Evolutionary conservation across 371 early-diverging fungal species (phyloP), one percentile per base, ranked within the genome.

Genomic region (Mucor racemosus): DNA sequence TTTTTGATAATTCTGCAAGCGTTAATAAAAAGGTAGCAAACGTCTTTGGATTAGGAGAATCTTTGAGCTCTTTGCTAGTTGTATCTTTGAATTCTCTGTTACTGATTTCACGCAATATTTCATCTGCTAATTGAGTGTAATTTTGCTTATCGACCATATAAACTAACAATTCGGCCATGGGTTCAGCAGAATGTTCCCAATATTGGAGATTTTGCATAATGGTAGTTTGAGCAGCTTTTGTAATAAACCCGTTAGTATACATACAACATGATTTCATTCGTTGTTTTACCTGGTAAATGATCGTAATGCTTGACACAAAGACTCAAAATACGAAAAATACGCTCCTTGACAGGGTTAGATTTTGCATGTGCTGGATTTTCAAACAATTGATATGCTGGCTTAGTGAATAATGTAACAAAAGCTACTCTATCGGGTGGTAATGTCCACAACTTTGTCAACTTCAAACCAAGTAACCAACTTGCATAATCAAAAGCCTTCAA

Each of bases 171-270:
- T 94, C 94, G 0, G 98, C 98, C 91, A 96, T 92, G 15, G 91
- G 84, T 69, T 99, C 97, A 33, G 94, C 86, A 21, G 96, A 85
- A 66, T 96, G 94, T 55, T 98, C 98, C 84, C 89, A 95, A 70
- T 96, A 96, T 65, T 94, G 92, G 41, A 98, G 80, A 70, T 94
- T 90, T 68, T 97, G 95, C 61, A 92, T 84, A 19, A 97, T 88
- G 14, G 94, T 88, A 0, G 94, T 92, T 69, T 90, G 89, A n/a
- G 92, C 89, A 11, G 82, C 91, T 91, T 60, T 38, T 38, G 38
- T 31, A 19, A 38, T 17, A 63, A 17, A 48, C 42, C 21, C 1
- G 48, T 61, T 17, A 61, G 21, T 46, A 36, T 56, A 19, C 55
- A 15, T 6, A 26, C 15, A 38, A 3, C 26, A 26, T 26, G 3